Evolutionary conservation across 1,284 basidiomycete species (phyloP).

Genomic region (Trametes pubescens): DNA sequence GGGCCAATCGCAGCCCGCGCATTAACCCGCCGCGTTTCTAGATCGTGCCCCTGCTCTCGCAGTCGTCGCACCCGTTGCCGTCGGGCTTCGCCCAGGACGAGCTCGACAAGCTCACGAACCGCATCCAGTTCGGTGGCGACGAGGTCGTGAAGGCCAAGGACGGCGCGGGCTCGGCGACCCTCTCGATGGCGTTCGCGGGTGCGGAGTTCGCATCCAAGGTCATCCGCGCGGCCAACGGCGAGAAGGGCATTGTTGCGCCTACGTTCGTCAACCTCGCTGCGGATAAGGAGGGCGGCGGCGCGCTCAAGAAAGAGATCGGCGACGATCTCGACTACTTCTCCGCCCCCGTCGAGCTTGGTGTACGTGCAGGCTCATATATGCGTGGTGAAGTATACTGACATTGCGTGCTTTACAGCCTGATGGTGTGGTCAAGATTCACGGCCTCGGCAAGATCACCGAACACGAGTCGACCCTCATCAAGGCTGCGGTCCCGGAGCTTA

Average conservation of each 20-base stretch:
- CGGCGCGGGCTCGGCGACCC: constrained; percentile 78
- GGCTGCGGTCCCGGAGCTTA: constrained; percentile 84
- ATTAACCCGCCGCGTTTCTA: constrained; percentile 39
- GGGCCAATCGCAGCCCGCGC: constrained; percentile 16
- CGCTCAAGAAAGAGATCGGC: constrained; percentile 67
- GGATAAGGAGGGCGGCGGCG: constrained; percentile 75
- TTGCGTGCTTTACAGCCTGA: constrained; percentile 56
- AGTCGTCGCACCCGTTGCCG: constrained; percentile 81
- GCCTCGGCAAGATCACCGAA: constrained; percentile 77
- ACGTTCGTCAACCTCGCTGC: constrained; percentile 87
- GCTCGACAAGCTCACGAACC: constrained; percentile 63
- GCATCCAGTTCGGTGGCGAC: constrained; percentile 84
- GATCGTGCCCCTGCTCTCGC: constrained; percentile 97
- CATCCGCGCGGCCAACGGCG: constrained; percentile 87
- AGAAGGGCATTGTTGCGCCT: constrained; percentile 86
- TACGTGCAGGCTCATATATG: constrained; percentile 47
- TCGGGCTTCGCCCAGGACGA: constrained; percentile 58
- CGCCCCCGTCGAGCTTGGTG: constrained; percentile 84
- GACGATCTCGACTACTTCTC: constrained; percentile 86
- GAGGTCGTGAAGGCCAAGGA: constrained; percentile 87
- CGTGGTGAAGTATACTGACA: constrained; percentile 12
- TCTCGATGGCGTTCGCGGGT: constrained; percentile 81
- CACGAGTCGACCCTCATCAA: constrained; percentile 80
- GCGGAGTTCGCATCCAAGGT: constrained; percentile 84
- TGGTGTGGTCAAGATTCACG: constrained; percentile 84